Evolutionary conservation across 1,139 yeast genomes (phyloP).

Genomic region (Pichia sp.): DNA sequence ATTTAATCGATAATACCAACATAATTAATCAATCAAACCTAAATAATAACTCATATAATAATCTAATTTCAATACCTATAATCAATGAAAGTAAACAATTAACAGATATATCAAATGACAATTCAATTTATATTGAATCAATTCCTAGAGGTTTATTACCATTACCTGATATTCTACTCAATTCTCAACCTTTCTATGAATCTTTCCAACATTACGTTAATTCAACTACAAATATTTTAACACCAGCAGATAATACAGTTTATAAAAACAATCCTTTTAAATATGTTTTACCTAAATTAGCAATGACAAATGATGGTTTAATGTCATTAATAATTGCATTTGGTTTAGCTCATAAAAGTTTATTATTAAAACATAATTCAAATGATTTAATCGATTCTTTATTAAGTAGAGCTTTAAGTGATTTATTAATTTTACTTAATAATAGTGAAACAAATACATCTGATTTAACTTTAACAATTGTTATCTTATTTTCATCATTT

Average conservation of each 20-base stretch:
- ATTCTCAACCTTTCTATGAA: constrained; percentile 52
- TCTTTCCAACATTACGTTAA: constrained; percentile 58
- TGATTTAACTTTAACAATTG: constrained; percentile 61
- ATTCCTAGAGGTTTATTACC: constrained; percentile 49
- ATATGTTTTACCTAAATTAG: constrained; percentile 60
- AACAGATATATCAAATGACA: constrained; percentile 8
- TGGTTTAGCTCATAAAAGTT: constrained; percentile 47
- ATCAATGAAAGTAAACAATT: constrained; percentile 5
- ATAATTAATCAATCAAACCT: neutral
- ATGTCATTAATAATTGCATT: constrained; percentile 59
- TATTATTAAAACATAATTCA: constrained; percentile 35
- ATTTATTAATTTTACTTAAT: constrained; percentile 44
- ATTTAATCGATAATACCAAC: no score
- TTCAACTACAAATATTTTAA: constrained; percentile 54
- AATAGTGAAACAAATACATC: constrained; percentile 50
- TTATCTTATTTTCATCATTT: constrained; percentile 54
- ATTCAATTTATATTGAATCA: constrained; percentile 17
- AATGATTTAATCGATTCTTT: constrained; percentile 43
- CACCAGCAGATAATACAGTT: constrained; percentile 57
- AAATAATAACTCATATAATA: constrained; percentile 5
- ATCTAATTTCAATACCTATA: constrained; percentile 18
- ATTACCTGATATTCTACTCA: constrained; percentile 49
- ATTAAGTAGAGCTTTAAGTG: constrained; percentile 49
- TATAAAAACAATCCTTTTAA: constrained; percentile 62
- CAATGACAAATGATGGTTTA: constrained; percentile 52